Evolutionary conservation across 495 filamentous ascomycete species (phyloP).

Genomic region (Darksidea phi): DNA sequence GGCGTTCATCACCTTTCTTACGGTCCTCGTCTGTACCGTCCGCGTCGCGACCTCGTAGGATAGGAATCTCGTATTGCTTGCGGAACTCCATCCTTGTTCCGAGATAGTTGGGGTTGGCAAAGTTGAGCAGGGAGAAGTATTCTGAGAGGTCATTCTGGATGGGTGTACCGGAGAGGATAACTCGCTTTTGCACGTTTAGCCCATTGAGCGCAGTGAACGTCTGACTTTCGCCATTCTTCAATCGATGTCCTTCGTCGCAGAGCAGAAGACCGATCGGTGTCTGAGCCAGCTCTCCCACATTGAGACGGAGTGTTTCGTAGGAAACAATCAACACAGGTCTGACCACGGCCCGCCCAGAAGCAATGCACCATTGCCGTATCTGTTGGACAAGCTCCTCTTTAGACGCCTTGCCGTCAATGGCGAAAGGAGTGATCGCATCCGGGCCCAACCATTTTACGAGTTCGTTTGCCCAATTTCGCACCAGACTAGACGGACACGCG

Average conservation of each 20-base stretch:
- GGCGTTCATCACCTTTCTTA: slow-evolving; percentile 78
- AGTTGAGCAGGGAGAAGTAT: slow-evolving; percentile 94
- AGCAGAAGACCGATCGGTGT: slow-evolving; percentile 88
- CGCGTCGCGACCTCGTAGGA: slow-evolving; percentile 88
- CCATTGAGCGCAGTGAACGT: slow-evolving; percentile 88
- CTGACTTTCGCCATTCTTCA: slow-evolving; percentile 96
- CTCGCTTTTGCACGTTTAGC: slow-evolving; percentile 83
- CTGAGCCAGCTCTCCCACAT: slow-evolving; percentile 82
- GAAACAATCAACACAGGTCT: slow-evolving; percentile 98
- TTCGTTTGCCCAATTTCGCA: slow-evolving; percentile 98
- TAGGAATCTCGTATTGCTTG: slow-evolving; percentile 91
- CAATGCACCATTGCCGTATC: slow-evolving; percentile 90
- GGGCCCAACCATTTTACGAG: slow-evolving; percentile 91
- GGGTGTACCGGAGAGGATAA: slow-evolving; percentile 94
- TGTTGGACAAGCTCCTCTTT: slow-evolving; percentile 90
- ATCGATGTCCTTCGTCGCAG: slow-evolving; percentile 97
- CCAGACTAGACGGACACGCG: slow-evolving; percentile 95
- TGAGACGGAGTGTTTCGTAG: slow-evolving; percentile 91
- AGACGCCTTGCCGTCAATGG: slow-evolving; percentile 92
- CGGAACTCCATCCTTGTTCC: slow-evolving; percentile 89
- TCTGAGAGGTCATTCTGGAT: slow-evolving; percentile 98
- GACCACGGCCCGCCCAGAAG: slow-evolving; percentile 83
- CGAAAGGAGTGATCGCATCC: slow-evolving; percentile 89
- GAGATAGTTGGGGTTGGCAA: slow-evolving; percentile 91
- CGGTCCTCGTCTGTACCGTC: slow-evolving; percentile 81